phyloP scores from a whole-genome alignment of 2,329 filamentous ascomycete species.

The Xylariaceae sp. region DNA sequence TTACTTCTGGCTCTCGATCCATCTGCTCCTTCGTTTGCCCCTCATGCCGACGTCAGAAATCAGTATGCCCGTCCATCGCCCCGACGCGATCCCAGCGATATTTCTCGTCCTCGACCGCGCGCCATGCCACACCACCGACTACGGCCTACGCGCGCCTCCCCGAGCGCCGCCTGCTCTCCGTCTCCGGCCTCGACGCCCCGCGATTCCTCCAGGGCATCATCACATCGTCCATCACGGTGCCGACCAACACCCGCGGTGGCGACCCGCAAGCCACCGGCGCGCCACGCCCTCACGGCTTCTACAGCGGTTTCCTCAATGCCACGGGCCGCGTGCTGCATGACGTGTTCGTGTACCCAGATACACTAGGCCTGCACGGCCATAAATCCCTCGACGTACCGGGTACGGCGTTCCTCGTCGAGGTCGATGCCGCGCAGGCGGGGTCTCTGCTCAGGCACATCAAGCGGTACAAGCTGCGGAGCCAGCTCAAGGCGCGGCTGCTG shows the following conservation, averaged over 20 bases:
- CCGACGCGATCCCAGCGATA: slow-evolving; percentile 12
- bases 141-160: slow-evolving; percentile 53
- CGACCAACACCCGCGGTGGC: slow-evolving; percentile 7
- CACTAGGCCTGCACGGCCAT: slow-evolving; percentile 24
- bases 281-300: slow-evolving; percentile 51
- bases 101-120: slow-evolving; percentile 13
- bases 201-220: slow-evolving; percentile 86
- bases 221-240: slow-evolving; percentile 62
- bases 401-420: slow-evolving; percentile 71
- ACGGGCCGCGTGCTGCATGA: slow-evolving; percentile 82
- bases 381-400: slow-evolving; percentile 14
- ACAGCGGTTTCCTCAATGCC: slow-evolving; percentile 82
- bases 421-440: slow-evolving; percentile 64
- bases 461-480: slow-evolving; percentile 80
- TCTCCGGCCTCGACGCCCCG: slow-evolving; percentile 74
- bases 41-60: slow-evolving; percentile 18
- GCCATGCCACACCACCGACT: slow-evolving; percentile 36
- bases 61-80: slow-evolving; percentile 3
- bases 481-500: slow-evolving; percentile 65
- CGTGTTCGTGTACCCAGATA: slow-evolving; percentile 77
- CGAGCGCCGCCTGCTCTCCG: slow-evolving; percentile 73
- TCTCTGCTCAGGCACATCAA: slow-evolving; percentile 68
- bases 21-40: slow-evolving; percentile 22
- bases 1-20: too few species aligned
- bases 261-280: neutral